phyloP scores from a whole-genome alignment of 2,329 filamentous ascomycete genomes.

The Microdochium trichocladiopsis region DNA sequence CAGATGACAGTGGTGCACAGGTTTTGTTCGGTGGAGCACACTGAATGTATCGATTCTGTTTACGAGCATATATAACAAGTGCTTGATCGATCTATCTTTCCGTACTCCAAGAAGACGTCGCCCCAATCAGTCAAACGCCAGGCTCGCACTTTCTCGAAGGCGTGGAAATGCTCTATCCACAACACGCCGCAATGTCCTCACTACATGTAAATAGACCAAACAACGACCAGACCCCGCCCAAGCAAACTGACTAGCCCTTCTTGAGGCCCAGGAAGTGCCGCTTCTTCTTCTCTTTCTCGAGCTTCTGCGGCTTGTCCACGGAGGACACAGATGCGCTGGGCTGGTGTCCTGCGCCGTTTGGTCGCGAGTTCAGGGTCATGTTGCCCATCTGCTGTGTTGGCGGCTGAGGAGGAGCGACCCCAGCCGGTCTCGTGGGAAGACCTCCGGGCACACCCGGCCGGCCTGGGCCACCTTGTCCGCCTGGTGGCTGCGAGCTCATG shows the following conservation, averaged over 20 bases:
- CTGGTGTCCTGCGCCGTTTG: constrained; percentile 7
- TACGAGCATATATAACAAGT: too few species aligned
- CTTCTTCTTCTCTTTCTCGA: constrained; percentile 53
- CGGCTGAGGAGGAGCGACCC: constrained; percentile 22
- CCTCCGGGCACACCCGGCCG: constrained; percentile 21
- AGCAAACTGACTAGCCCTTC: constrained; percentile 30
- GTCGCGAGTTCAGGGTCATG: constrained; percentile 38
- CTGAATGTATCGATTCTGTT: too few species aligned
- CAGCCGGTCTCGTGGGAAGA: constrained; percentile 24
- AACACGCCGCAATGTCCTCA: not conserved
- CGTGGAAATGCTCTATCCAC: not conserved
- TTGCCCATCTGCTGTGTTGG: constrained; percentile 49
- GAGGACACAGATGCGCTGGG: constrained; percentile 18
- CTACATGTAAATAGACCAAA: not conserved
- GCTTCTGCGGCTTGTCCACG: constrained; percentile 37
- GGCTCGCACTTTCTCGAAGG: not conserved
- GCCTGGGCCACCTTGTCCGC: constrained; percentile 13
- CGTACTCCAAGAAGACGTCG: too few species aligned
- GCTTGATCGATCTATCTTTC: too few species aligned
- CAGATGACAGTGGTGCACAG: too few species aligned
- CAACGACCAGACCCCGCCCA: not conserved
- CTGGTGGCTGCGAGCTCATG: constrained; percentile 18
- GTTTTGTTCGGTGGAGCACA: too few species aligned
- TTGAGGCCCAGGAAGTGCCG: constrained; percentile 52
- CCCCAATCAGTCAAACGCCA: too few species aligned